Evolutionary conservation across 768 basidiomycete genomes (phyloP), one percentile per base, ranked within the genome.

Genomic region (Gloeopeniophorella convolvens): DNA sequence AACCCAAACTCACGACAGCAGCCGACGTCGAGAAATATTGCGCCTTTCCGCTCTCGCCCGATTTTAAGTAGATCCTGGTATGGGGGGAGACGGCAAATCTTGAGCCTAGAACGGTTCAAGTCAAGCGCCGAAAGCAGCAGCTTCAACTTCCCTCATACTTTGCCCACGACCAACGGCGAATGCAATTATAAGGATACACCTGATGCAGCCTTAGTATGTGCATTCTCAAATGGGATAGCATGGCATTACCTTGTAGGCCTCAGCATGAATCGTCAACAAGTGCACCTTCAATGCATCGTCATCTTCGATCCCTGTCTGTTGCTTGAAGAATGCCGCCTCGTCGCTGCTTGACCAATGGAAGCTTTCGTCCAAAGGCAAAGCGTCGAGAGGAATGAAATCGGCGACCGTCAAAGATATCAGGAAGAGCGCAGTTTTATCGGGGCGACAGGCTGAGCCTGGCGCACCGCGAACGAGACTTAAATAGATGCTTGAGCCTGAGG

Each of bases 21-120:
- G 5, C 70, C 75, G 8, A 75, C 60, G 35, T 77, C 75, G 7
- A 77, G 62, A 20, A 75, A 62, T 10, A 77, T 62, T 0, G 68
- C 68, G 1, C 64, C 64, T 4, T 56, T 32, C 24, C 68, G 68
- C 21, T 69, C 67, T 42, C 53, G 62, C 6, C 68, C 72, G 10
- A 76, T 61, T 33, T 62, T 60, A 7, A 75, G 61, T 7, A 72
- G 45, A 5, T 59, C 41, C 3, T 48, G 18, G 50, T 68, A 68
- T 5, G 51, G 55, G 3, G 62, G 61, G 30, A 62, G 44, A 23
- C 58, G 51, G 1, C 60, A 46, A 13, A 66, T 59, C 45, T 61
- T 62, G 32, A 56, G 43, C 12, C 65, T 68, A 24, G n/a, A n/a
- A n/a, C n/a, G n/a, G 20, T 13, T 10, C 9, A 31, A 16, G n/a